These are phyloP conservation scores for Entomortierella beljakovae DNA, from an alignment of 192 early-diverging fungal genomes.

Conservation along the genomic window DNA sequence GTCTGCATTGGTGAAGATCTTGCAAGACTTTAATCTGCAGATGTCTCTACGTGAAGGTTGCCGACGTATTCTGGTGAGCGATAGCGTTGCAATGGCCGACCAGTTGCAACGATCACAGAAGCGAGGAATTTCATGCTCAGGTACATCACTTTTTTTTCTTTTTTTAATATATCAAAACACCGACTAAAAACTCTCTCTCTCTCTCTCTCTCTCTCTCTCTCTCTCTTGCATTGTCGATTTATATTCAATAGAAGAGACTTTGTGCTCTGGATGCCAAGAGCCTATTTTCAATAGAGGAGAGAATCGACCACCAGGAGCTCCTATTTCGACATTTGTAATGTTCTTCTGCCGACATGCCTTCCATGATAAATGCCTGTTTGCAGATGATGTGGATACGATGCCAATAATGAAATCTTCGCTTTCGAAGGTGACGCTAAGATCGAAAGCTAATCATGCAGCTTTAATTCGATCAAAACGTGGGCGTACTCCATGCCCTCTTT, in stretches of 20 bases:
- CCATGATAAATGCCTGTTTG: conserved; percentile 87
- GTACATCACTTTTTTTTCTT: conserved; percentile 14
- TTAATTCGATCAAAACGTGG: conserved; percentile 56
- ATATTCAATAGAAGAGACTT: conserved; percentile 49
- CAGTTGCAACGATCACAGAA: conserved; percentile 75
- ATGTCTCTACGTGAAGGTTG: conserved; percentile 92
- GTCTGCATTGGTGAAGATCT: conserved; percentile 84
- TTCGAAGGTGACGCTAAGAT: conserved; percentile 24
- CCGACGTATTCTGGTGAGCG: conserved; percentile 89
- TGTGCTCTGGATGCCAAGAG: conserved; percentile 61
- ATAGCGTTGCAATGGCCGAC: conserved; percentile 84
- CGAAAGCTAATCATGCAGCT: conserved; percentile 64
- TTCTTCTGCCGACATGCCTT: conserved; percentile 95
- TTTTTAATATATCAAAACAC: not conserved
- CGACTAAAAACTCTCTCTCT: not conserved
- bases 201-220: too few species aligned
- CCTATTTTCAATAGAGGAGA: conserved; percentile 53
- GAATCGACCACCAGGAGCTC: conserved; percentile 31
- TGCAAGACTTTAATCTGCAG: conserved; percentile 93
- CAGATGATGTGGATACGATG: conserved; percentile 57
- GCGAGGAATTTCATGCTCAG: conserved; percentile 69
- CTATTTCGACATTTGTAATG: conserved; percentile 68
- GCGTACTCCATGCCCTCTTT: conserved; percentile 62
- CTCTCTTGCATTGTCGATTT: not conserved
- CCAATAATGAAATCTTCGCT: conserved; percentile 21